phyloP scores from a whole-genome alignment of 306 rosid genomes.

The barrel medic (Medicago truncatula) region DNA sequence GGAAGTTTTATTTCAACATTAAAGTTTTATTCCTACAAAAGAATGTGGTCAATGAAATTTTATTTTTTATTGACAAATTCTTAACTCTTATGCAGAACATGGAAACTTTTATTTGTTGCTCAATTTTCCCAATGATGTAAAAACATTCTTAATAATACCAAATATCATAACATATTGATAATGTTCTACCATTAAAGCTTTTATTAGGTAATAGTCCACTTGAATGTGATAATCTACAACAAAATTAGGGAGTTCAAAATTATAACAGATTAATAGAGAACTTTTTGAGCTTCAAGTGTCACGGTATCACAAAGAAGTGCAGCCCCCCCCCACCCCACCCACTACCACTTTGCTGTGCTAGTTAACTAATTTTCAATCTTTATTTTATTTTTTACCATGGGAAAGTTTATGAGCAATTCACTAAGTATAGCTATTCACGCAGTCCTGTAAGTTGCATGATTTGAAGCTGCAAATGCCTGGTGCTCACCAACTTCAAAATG shows the following conservation, averaged over 20 bases:
- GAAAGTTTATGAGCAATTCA: constrained; percentile 34
- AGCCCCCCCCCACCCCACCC: constrained; percentile 10
- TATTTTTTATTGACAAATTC: neutral
- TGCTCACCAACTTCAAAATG: constrained; percentile 87
- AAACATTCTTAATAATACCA: neutral
- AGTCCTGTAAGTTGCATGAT: constrained; percentile 70
- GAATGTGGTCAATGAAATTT: neutral
- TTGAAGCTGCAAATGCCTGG: constrained; percentile 84
- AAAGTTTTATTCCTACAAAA: neutral
- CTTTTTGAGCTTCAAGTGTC: neutral
- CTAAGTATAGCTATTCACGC: constrained; percentile 41
- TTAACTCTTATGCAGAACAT: neutral
- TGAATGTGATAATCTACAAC: constrained; percentile 20
- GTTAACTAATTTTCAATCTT: constrained; percentile 8
- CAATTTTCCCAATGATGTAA: neutral
- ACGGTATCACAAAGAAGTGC: constrained; percentile 27
- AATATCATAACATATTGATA: neutral
- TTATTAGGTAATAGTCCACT: constrained; percentile 27
- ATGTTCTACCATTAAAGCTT: constrained; percentile 16
- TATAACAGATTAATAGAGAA: constrained; percentile 6
- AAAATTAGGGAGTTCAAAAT: constrained; percentile 16
- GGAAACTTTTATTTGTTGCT: constrained; percentile 14
- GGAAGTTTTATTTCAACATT: constrained; percentile 2
- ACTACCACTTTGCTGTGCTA: neutral
- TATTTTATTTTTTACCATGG: constrained; percentile 20